Evolutionary conservation across 192 early-diverging fungal species (phyloP), one percentile per base, ranked within the genome.

Genomic region (Backusella tuberculispora): DNA sequence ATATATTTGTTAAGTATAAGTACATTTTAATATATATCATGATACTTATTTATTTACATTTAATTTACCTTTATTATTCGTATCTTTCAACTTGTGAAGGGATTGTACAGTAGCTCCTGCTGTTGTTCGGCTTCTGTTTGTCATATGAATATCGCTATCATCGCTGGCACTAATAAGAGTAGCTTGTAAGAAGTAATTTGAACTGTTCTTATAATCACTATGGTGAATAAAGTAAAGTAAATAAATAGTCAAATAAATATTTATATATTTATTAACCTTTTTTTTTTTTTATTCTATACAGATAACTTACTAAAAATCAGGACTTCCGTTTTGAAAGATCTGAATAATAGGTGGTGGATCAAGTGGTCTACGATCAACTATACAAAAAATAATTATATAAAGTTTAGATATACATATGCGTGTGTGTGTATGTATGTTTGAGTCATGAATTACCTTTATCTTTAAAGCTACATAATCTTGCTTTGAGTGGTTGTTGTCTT

Each of bases 41-140:
- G 1, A 41, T 7, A 38, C 6, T 7, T 41, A 17, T 34, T 29
- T 9, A 17, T 21, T 19, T 15, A 10, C 13, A 42, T 5, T 19
- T 6, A 40, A 66, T 37, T 80, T 88, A 29, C 82, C 82, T 48
- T 75, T 85, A 69, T 90, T 88, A 71, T 95, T 92, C 29, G 92
- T 84, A 65, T 96, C 95, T 72, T 94, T 95, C n/a, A 96, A 83
- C 13, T 93, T 90, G 63, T 94, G 93, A 64, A 96, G 84, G 14
- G 95, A 96, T 1, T 93, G 94, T 21, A 98, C 95, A 8, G 94
- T 93, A 19, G 95, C 94, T 6, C 96, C 96, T 1, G 95, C 93
- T 45, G 94, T 96, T 6, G 95, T 95, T 46, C 68, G 42, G 71
- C 42, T 46, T 70, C 45, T 24, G 24, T 70, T 70, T 70, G 45